These are phyloP conservation scores for Macrotyloma uniflorum DNA, from an alignment of 306 rosid species.

Conservation along the genomic window DNA sequence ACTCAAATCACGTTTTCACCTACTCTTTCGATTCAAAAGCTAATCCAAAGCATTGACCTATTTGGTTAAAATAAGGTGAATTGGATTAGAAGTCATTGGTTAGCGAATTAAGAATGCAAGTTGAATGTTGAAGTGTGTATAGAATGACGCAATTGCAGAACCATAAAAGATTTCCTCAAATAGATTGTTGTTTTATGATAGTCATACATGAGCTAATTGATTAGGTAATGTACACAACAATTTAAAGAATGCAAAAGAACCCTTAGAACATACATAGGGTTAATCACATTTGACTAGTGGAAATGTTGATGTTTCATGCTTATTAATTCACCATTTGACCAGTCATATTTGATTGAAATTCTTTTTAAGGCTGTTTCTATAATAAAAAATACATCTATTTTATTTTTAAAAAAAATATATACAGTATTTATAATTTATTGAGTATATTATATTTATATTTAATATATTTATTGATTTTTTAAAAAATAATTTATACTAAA, in stretches of 20 bases:
- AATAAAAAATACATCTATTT: no score
- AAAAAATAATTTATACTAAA: no score
- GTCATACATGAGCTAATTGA: not conserved
- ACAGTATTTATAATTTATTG: no score
- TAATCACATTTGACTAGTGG: constrained; percentile 5
- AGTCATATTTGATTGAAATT: no score
- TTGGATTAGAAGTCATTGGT: constrained; percentile 29
- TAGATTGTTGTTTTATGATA: not conserved
- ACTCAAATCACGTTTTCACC: constrained; percentile 13
- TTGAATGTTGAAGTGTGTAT: not conserved
- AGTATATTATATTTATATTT: no score
- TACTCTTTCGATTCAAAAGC: constrained; percentile 24
- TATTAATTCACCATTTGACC: not conserved
- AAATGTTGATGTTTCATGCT: not conserved
- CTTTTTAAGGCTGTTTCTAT: no score
- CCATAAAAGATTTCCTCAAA: not conserved
- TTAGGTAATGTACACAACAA: constrained; percentile 26
- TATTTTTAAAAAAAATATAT: no score
- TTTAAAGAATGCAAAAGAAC: constrained; percentile 2
- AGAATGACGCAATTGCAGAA: constrained; percentile 35
- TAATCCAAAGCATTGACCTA: constrained; percentile 43
- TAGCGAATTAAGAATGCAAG: constrained; percentile 8
- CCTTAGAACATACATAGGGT: not conserved
- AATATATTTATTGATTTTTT: no score
- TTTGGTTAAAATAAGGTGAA: constrained; percentile 25